Conservation (phyloP, 2,329 filamentous ascomycete genomes). For the Paracamarosporium sp. region DNA sequence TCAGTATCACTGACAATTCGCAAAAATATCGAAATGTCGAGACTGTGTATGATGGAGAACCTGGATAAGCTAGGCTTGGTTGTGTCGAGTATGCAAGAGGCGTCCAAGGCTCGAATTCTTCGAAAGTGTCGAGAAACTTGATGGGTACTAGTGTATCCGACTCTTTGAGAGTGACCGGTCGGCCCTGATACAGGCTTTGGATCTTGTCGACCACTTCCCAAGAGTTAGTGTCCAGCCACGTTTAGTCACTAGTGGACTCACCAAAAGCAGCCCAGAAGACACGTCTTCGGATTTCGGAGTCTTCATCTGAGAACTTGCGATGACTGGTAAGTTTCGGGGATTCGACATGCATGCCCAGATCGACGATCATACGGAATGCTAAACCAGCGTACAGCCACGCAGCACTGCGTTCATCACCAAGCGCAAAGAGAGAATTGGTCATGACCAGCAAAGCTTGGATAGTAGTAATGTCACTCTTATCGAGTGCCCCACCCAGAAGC, state of each 20-base stretch:
- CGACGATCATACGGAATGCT: slow-evolving; percentile 63
- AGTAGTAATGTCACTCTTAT: slow-evolving; percentile 60
- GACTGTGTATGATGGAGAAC: slow-evolving; percentile 49
- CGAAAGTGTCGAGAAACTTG: slow-evolving; percentile 57
- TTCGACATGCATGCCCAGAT: slow-evolving; percentile 61
- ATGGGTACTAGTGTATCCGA: slow-evolving; percentile 56
- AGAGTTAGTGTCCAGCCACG: slow-evolving; percentile 10
- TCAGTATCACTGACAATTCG: slow-evolving; percentile 53
- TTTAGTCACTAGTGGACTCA: not conserved
- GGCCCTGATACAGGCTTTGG: slow-evolving; percentile 62
- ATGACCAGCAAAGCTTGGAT: slow-evolving; percentile 62
- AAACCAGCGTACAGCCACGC: slow-evolving; percentile 66
- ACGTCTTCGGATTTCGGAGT: slow-evolving; percentile 53
- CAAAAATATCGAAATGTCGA: slow-evolving; percentile 54
- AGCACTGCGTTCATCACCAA: slow-evolving; percentile 58
- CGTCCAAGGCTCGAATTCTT: slow-evolving; percentile 62
- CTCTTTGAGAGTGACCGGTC: slow-evolving; percentile 57
- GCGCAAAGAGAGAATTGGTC: slow-evolving; percentile 58
- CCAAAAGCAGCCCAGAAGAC: slow-evolving; percentile 56
- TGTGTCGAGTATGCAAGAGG: slow-evolving; percentile 49
- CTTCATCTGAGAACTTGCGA: slow-evolving; percentile 52
- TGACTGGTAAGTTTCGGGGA: slow-evolving; percentile 3
- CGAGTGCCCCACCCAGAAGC: slow-evolving; percentile 55
- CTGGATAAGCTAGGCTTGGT: slow-evolving; percentile 37
- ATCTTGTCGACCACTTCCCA: slow-evolving; percentile 56